A percentile compares a stretch with the other conserved stretches of the same genome.
These are phyloP conservation scores for Solanum hybrid DNA, from an alignment of 305 asterid species.

Conservation along the genomic window DNA sequence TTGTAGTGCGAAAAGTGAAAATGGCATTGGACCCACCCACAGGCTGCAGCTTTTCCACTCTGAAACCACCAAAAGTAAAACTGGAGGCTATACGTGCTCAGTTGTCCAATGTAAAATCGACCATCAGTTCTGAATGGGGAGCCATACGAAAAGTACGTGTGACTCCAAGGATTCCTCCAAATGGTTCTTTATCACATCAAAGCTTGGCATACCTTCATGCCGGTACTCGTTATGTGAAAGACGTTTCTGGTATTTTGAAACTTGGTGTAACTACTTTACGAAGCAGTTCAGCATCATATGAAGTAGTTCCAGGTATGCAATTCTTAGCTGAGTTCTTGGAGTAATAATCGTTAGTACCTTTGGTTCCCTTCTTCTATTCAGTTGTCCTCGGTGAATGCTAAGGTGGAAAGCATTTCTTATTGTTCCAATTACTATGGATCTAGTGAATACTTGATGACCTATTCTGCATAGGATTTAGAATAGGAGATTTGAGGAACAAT, in stretches of 20 bases:
- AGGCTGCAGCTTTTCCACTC: slow-evolving; percentile 63
- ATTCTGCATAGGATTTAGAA: background rate
- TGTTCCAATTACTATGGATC: background rate
- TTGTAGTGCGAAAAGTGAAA: slow-evolving; percentile 83
- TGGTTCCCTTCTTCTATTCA: background rate
- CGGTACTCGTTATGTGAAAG: slow-evolving; percentile 66
- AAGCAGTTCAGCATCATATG: slow-evolving; percentile 52
- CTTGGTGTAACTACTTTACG: slow-evolving; percentile 62
- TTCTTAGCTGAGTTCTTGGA: slow-evolving; percentile 1
- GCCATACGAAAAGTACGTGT: slow-evolving; percentile 45
- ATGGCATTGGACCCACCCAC: slow-evolving; percentile 86
- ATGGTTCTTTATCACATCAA: slow-evolving; percentile 53
- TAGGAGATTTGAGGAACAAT: background rate
- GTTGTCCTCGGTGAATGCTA: background rate
- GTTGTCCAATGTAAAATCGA: slow-evolving; percentile 59
- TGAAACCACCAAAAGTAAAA: slow-evolving; percentile 55
- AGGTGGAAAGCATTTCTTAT: background rate
- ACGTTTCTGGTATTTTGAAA: slow-evolving; percentile 67
- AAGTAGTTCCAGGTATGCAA: slow-evolving; percentile 67
- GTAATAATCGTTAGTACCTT: background rate
- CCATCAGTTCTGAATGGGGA: slow-evolving; percentile 67
- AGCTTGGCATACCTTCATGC: slow-evolving; percentile 54
- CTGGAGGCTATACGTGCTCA: slow-evolving; percentile 58
- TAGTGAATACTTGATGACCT: background rate
- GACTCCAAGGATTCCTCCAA: slow-evolving; percentile 35